Evolutionary conservation across 2,329 filamentous ascomycete species (phyloP), one percentile per base, ranked within the genome.

Genomic region (Helminthosporium solani): DNA sequence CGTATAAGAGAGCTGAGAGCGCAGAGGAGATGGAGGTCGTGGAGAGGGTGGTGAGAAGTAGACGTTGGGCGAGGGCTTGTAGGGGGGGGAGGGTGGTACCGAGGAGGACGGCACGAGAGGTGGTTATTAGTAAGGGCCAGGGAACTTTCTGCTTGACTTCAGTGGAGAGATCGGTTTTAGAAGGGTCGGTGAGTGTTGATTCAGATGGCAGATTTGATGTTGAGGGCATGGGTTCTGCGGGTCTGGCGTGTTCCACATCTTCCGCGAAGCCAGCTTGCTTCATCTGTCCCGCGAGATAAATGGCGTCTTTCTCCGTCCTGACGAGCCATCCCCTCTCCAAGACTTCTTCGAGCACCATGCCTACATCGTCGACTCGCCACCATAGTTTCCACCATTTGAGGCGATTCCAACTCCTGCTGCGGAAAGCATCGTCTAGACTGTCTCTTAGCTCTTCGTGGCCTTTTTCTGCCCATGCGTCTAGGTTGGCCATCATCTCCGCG

Each of bases 331-430:
- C 78, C 53, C 85, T 84, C 49, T 82, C 80, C 2, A 96, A 75
- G 49, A 96, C 86, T 57, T 94, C 87, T 1, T 84, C 82, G 2
- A 87, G 85, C 44, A 96, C 84, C 79, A 92, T 87, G 2, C 84
- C 83, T 9, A 96, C 89, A 60, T 96, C 92, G 64, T 97, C 92
- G 19, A 94, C 90, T 16, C 90, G 84, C 90, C 90, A 96, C 65
- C 96, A 90, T 0, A 97, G 79, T 67, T 95, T 95, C 87, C 90
- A 96, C 91, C 92, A 97, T 14, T 84, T 80, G 3, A 96, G 76
- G 52, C 87, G 86, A 20, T 83, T 81, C 92, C 92, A 96, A 31
- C 84, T 78, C 15, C 75, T 78, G n/a, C 87, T 84, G 0, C 80
- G 76, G 58, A 96, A 92, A 0, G 89, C 90, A 35, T 82, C 73